Conservation (phyloP, 202 grass and related monocot genomes). For the Bolboschoenoplectus hybrid region DNA sequence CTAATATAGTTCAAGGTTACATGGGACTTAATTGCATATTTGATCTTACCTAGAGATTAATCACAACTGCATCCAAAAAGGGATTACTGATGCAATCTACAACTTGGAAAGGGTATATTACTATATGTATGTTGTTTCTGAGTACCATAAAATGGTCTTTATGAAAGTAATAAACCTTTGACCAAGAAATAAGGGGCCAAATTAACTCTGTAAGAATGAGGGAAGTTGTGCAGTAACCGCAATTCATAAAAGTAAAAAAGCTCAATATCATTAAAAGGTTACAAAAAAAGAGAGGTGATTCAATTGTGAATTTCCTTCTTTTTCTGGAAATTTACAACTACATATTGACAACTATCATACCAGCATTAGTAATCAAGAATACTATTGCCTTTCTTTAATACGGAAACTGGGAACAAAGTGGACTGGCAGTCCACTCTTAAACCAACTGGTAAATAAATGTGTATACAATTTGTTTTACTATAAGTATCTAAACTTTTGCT, state of each 20-base stretch:
- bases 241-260: conserved; percentile 4
- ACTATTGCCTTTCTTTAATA: not conserved
- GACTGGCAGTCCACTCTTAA: not conserved
- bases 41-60: not conserved
- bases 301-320: not conserved
- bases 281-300: not conserved
- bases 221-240: not conserved
- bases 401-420: not conserved
- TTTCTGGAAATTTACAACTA: not conserved
- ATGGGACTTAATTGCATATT: not conserved
- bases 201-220: not conserved
- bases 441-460: not conserved
- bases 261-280: not conserved
- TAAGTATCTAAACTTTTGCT: not conserved
- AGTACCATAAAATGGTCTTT: not conserved
- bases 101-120: not conserved
- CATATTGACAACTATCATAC: not conserved
- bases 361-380: not conserved
- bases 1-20: not conserved
- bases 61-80: not conserved
- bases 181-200: not conserved
- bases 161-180: not conserved
- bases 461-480: conserved; percentile 3
- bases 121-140: not conserved
- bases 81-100: not conserved